Evolutionary conservation across 2,329 filamentous ascomycete genomes (phyloP).

Genomic region (Lecanicillium sp.): DNA sequence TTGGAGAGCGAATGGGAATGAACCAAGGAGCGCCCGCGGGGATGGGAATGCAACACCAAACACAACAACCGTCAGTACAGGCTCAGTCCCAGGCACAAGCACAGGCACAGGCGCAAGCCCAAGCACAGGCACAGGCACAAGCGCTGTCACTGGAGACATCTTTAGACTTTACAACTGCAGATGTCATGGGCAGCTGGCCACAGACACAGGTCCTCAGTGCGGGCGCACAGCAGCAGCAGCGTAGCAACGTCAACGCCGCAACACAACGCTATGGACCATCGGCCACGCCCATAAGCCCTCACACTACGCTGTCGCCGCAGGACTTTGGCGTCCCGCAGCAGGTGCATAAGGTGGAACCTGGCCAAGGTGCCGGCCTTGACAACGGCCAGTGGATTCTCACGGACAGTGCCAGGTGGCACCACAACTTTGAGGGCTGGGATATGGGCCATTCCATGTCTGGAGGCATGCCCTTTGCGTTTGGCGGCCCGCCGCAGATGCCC

Average conservation of each 20-base stretch:
- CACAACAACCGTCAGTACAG: no score
- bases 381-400: constrained; percentile 51
- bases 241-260: constrained; percentile 4
- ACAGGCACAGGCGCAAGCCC: no score
- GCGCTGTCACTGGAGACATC: no score
- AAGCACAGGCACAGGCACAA: no score
- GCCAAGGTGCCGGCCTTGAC: constrained; percentile 26
- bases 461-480: constrained; percentile 22
- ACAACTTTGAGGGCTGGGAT: constrained; percentile 49
- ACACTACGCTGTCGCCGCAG: no score
- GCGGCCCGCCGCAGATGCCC: constrained; percentile 7
- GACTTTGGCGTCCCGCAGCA: background rate
- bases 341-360: background rate
- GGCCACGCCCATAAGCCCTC: no score
- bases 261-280: background rate
- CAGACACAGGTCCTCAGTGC: background rate
- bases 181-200: no score
- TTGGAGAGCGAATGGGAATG: no score
- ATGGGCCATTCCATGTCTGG: constrained; percentile 21
- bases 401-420: constrained; percentile 50
- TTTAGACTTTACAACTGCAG: no score
- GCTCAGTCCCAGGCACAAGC: no score
- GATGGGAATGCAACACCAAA: no score
- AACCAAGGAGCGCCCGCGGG: no score
- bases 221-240: background rate